Evolutionary conservation across 2,329 filamentous ascomycete species (phyloP).

Genomic region (Periconia digitata): DNA sequence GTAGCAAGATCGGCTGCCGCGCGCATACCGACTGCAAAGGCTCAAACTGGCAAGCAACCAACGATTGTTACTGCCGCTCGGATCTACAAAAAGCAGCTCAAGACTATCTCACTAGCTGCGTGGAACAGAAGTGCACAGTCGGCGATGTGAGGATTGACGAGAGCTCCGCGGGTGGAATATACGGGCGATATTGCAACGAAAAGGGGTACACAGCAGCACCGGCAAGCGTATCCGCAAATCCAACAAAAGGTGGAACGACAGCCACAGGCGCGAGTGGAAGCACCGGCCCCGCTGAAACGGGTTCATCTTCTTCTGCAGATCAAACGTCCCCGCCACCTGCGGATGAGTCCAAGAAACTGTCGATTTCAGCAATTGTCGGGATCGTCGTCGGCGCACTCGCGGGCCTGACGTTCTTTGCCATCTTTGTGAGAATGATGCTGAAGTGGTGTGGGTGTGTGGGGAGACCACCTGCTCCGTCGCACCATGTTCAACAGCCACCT

Average conservation of each 20-base stretch:
- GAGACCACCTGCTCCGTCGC: not conserved
- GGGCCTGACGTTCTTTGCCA: slow-evolving; percentile 8
- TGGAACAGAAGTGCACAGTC: slow-evolving; percentile 7
- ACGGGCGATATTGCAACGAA: slow-evolving; percentile 11
- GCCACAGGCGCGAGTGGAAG: not conserved
- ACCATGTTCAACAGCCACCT: slow-evolving; percentile 3
- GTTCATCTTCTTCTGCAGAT: not conserved
- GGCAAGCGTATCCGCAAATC: slow-evolving; percentile 1
- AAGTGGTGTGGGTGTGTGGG: not conserved
- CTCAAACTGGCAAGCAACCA: slow-evolving; percentile 14
- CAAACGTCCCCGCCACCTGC: too few species aligned
- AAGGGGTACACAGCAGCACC: slow-evolving; percentile 15
- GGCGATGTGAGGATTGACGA: slow-evolving; percentile 14
- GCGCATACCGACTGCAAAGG: slow-evolving; percentile 3
- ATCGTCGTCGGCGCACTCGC: slow-evolving; percentile 14
- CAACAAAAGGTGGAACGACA: slow-evolving; percentile 1
- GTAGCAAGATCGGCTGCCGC: slow-evolving; percentile 10
- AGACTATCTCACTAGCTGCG: slow-evolving; percentile 12
- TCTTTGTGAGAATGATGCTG: not conserved
- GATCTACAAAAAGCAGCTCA: slow-evolving; percentile 14
- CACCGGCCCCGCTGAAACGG: not conserved
- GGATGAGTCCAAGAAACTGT: slow-evolving; percentile 4
- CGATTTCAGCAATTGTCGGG: slow-evolving; percentile 11
- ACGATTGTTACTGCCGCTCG: slow-evolving; percentile 19
- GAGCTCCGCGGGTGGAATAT: slow-evolving; percentile 14